Evolutionary conservation across 305 asterid species (phyloP).

Genomic region (Plantago rigida): DNA sequence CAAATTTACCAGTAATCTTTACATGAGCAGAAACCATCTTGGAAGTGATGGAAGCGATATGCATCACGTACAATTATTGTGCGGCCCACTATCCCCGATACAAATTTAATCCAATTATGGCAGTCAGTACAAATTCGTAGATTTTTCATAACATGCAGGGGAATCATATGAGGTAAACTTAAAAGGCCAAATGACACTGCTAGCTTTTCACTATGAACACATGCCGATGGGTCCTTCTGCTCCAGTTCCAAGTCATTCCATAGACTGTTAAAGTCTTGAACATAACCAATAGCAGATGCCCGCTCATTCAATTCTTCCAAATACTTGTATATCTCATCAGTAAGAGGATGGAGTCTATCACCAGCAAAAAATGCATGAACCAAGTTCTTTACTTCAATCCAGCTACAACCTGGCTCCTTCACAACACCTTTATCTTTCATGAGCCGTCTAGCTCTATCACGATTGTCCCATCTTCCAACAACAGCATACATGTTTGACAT

Average conservation of each 20-base stretch:
- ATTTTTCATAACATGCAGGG: conserved; percentile 77
- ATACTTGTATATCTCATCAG: conserved; percentile 46
- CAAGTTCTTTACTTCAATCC: conserved; percentile 64
- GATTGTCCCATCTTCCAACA: conserved; percentile 57
- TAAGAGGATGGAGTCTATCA: conserved; percentile 68
- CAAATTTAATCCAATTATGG: conserved; percentile 71
- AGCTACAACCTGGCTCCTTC: conserved; percentile 90
- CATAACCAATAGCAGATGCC: conserved; percentile 51
- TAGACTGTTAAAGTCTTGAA: conserved; percentile 54
- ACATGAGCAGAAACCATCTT: conserved; percentile 69
- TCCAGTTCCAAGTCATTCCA: conserved; percentile 69
- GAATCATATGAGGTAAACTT: conserved; percentile 43
- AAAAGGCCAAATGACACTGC: conserved; percentile 76
- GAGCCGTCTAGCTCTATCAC: conserved; percentile 57
- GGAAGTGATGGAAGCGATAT: conserved; percentile 84
- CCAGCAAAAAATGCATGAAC: conserved; percentile 77
- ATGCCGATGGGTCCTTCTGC: conserved; percentile 56
- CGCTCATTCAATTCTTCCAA: conserved; percentile 51
- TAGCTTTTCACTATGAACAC: conserved; percentile 69
- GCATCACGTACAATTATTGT: conserved; percentile 74
- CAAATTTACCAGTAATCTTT: conserved; percentile 66
- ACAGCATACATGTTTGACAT: conserved; percentile 79
- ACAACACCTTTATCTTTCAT: conserved; percentile 76
- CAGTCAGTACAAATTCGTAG: conserved; percentile 74
- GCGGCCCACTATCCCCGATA: conserved; percentile 47